Evolutionary conservation across 306 rosid species (phyloP), one percentile per base, ranked within the genome.

Genomic region (Adenanthera pavonina): DNA sequence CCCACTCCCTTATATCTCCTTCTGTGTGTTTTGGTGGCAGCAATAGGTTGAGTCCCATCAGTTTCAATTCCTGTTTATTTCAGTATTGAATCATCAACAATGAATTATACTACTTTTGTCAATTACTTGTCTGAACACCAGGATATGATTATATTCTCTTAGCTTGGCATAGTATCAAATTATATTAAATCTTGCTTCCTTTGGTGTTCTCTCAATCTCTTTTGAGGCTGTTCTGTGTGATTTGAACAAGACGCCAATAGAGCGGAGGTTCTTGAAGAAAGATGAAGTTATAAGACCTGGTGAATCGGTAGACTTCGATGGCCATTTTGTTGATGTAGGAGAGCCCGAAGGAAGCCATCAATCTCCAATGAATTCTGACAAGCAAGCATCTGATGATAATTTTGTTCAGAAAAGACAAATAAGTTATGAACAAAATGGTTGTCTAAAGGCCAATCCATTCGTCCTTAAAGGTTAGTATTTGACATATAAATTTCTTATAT

Each of bases 301-400:
- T 75, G 87, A 84, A 79, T 83, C 90, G 54, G 72, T 90, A 52
- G 30, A 81, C 64, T 91, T 93, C 76, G 88, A 69, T 85, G 85
- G 90, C 59, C 92, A 93, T 91, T 84, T 91, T 80, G 89, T 90
- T 77, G 90, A 91, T 44, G 86, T 89, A 20, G 93, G 93, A 82
- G 94, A 90, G 74, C 88, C 84, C 57, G 88, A 84, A 76, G 88
- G 84, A 68, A 87, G 80, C 62, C 74, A 78, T 72, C 84, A 86
- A 72, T 78, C 84, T 78, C 68, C 34, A 41, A 66, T 41, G 69
- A 81, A 88, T 81, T 68, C 71, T 68, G 87, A 78, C 44, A 78
- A 72, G 71, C 72, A 57, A 82, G 68, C 43, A 72, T 86, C 62
- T 43, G 52, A 59, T 72, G 77, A 76, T 51, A 20, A 75, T 65